phyloP scores from a whole-genome alignment of 805 yeast species.

The Candida tibetensis region DNA sequence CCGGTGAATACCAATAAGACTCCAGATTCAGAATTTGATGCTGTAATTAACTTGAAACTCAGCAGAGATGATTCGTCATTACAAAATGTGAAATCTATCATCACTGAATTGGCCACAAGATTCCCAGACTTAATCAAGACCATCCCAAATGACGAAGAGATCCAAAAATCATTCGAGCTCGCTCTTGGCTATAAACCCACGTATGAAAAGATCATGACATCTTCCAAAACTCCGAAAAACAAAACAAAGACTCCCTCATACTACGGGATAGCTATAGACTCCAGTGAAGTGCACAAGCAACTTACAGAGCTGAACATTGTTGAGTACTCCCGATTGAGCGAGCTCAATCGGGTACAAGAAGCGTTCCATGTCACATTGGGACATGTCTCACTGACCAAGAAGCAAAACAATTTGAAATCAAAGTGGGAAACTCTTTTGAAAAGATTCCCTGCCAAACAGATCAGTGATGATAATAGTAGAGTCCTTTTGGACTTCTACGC shows the following conservation, averaged over 20 bases:
- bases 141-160: slow-evolving; percentile 29
- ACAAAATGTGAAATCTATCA: slow-evolving; percentile 10
- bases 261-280: slow-evolving; percentile 41
- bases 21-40: slow-evolving; percentile 71
- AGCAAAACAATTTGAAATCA: slow-evolving; percentile 14
- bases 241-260: slow-evolving; percentile 34
- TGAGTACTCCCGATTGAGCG: slow-evolving; percentile 16
- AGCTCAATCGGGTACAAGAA: slow-evolving; percentile 43
- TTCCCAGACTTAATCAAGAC: slow-evolving; percentile 42
- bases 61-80: slow-evolving; percentile 16
- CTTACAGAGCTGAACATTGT: neutral
- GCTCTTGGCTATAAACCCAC: slow-evolving; percentile 59
- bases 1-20: slow-evolving; percentile 41
- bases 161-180: slow-evolving; percentile 45
- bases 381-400: slow-evolving; percentile 34
- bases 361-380: slow-evolving; percentile 68
- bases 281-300: neutral
- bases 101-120: slow-evolving; percentile 25
- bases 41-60: slow-evolving; percentile 56
- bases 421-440: slow-evolving; percentile 17
- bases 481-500: slow-evolving; percentile 28
- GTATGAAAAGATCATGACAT: slow-evolving; percentile 33
- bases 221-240: slow-evolving; percentile 4
- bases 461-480: no score
- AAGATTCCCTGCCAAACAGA: slow-evolving; percentile 6